Evolutionary conservation across 2,329 filamentous ascomycete species (phyloP), one percentile per base, ranked within the genome.

Genomic region (Aureobasidium sp.): DNA sequence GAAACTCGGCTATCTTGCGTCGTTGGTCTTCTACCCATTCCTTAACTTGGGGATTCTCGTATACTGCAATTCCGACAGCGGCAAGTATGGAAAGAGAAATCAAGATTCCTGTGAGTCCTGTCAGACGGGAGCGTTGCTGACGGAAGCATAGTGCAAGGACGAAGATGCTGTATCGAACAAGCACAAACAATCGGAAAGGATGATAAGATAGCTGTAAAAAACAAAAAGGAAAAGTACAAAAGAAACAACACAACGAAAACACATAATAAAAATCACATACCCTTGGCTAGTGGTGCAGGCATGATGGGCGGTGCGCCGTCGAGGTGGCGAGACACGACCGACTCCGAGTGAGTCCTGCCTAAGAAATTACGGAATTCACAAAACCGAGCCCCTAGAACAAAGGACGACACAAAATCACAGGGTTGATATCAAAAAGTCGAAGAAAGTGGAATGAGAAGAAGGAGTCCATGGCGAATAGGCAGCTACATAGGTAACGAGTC

Each of bases 41-140:
- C 71, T 82, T 78, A 63, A 87, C 78, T 69, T 86, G 81, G 0
- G 84, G 84, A 44, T 81, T 85, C 70, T 87, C 82, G 71, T 86
- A 85, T 49, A 85, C 79, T 58, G 84, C 84, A 56, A 86, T 79
- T 14, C 83, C 81, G 19, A 85, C 83, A 64, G 84, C 84, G 58
- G 86, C 79, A 61, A 86, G 75, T 44, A 86, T 78, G 47, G 81
- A 81, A 65, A 85, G 79, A 52, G 82, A 82, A 66, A 87, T 81
- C 65, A 87, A 82, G 66, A 86, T 78, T 69, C 84, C 84, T 86
- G 71, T 60, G 62, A 69, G 62, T n/a, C 29, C 27, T 53, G 37
- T 61, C 58, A 61, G 58, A 61, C n/a, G 7, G 29, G 33, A 14
- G 9, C 27, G 22, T 27, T 11, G 44, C 15, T 50, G 44, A 60